Conservation (phyloP, 1,284 basidiomycete genomes). For the Boletus sp. region DNA sequence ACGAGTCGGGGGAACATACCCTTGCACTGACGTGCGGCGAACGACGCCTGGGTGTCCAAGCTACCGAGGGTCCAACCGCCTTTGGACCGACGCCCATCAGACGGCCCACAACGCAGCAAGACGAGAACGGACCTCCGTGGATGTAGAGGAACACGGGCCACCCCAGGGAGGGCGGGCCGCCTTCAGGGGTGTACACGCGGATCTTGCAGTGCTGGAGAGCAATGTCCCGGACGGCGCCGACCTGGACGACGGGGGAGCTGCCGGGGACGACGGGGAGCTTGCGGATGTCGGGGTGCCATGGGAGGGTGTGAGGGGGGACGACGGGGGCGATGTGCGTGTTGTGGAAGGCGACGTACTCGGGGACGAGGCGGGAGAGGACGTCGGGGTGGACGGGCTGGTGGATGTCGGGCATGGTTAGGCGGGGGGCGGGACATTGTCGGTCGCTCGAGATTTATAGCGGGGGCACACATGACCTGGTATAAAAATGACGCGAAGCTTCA, state of each 20-base stretch:
- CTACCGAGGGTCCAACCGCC: constrained; percentile 71
- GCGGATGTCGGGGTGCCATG: constrained; percentile 57
- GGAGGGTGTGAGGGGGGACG: constrained; percentile 49
- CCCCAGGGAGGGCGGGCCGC: constrained; percentile 25
- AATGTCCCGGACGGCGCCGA: constrained; percentile 51
- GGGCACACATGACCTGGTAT: too few species aligned
- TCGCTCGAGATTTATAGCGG: not conserved
- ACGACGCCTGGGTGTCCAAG: constrained; percentile 54
- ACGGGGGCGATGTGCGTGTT: constrained; percentile 44
- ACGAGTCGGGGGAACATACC: constrained; percentile 15
- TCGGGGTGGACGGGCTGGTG: constrained; percentile 55
- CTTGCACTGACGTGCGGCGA: constrained; percentile 32
- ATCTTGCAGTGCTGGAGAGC: constrained; percentile 44
- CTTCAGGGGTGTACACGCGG: constrained; percentile 57
- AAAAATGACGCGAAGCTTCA: too few species aligned
- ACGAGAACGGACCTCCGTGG: constrained; percentile 6
- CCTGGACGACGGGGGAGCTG: constrained; percentile 48
- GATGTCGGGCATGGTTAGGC: not conserved
- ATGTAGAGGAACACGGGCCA: constrained; percentile 19
- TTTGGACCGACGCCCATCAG: constrained; percentile 16
- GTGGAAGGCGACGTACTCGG: constrained; percentile 62
- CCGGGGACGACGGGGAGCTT: constrained; percentile 53
- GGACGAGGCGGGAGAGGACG: constrained; percentile 51
- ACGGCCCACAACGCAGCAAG: not conserved
- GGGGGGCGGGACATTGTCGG: not conserved